Conservation (phyloP, 2,329 filamentous ascomycete genomes). For the Paraconiothyrium brasiliense region DNA sequence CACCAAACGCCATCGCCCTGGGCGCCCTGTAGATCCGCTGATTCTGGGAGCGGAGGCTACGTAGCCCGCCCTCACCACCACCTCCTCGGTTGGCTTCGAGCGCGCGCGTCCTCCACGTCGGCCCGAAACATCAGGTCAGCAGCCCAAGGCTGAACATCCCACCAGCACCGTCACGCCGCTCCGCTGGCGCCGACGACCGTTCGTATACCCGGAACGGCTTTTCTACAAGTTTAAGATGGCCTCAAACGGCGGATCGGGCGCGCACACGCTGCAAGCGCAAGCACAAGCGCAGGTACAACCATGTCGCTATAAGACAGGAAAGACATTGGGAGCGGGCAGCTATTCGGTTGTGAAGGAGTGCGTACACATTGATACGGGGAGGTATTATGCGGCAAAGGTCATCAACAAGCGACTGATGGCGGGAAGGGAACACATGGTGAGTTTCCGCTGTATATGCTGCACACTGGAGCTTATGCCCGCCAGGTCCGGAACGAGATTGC, state of each 20-base stretch:
- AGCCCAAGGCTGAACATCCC: conserved; percentile 1
- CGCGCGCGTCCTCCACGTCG: not conserved
- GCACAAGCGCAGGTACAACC: conserved; percentile 76
- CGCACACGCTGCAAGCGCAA: conserved; percentile 44
- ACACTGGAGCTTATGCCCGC: conserved; percentile 5
- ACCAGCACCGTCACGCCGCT: conserved; percentile 2
- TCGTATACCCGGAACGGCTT: not conserved
- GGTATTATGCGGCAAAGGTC: conserved; percentile 98
- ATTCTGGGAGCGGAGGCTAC: not conserved
- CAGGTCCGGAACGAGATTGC: conserved; percentile 98
- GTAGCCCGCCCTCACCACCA: not conserved
- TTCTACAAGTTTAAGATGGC: conserved; percentile 27
- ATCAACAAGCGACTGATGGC: conserved; percentile 99
- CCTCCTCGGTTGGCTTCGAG: not conserved
- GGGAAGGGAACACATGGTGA: conserved; percentile 95
- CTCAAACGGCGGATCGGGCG: conserved; percentile 45
- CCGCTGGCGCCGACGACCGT: not conserved
- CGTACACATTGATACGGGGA: conserved; percentile 95
- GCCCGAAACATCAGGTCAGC: conserved; percentile 5
- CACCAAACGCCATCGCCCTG: not conserved
- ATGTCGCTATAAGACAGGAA: conserved; percentile 98
- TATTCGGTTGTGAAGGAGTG: conserved; percentile 99
- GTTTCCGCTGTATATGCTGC: conserved; percentile 18
- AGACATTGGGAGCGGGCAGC: conserved; percentile 94
- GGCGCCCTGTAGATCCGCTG: not conserved